These are phyloP conservation scores for Stagonosporopsis tanaceti DNA, from an alignment of 2,329 filamentous ascomycete species.

Conservation along the genomic window DNA sequence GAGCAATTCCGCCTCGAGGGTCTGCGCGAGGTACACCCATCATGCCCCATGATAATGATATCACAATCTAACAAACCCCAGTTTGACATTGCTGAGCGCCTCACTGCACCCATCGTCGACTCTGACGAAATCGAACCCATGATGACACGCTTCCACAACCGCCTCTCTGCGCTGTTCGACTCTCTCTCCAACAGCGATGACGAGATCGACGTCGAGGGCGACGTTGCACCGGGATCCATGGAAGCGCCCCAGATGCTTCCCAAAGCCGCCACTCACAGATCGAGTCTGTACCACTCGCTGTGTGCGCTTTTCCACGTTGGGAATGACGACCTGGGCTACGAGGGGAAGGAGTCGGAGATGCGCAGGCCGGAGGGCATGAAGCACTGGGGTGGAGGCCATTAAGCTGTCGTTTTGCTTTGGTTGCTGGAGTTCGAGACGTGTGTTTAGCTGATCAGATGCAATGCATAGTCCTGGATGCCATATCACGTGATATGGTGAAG, in stretches of 20 bases:
- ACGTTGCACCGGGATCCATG: conserved; percentile 46
- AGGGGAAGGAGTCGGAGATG: conserved; percentile 46
- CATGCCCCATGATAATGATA: background rate
- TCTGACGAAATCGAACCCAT: conserved; percentile 26
- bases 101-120: conserved; percentile 32
- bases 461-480: background rate
- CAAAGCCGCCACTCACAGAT: conserved; percentile 26
- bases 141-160: conserved; percentile 31
- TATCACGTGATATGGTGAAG: background rate
- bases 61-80: conserved; percentile 23
- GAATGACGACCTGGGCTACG: conserved; percentile 41
- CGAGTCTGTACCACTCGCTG: conserved; percentile 31
- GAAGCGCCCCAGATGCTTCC: conserved; percentile 46
- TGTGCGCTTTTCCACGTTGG: conserved; percentile 33
- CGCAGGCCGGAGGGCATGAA: conserved; percentile 42
- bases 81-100: conserved; percentile 46
- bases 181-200: conserved; percentile 20
- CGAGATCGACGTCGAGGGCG: conserved; percentile 42
- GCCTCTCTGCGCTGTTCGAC: conserved; percentile 33
- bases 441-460: background rate
- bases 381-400: conserved; percentile 36
- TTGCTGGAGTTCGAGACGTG: background rate
- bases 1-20: conserved; percentile 47
- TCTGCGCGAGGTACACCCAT: conserved; percentile 41
- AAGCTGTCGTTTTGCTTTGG: background rate